Conservation (phyloP, 306 rosid genomes). For the Cicer judaicum region DNA sequence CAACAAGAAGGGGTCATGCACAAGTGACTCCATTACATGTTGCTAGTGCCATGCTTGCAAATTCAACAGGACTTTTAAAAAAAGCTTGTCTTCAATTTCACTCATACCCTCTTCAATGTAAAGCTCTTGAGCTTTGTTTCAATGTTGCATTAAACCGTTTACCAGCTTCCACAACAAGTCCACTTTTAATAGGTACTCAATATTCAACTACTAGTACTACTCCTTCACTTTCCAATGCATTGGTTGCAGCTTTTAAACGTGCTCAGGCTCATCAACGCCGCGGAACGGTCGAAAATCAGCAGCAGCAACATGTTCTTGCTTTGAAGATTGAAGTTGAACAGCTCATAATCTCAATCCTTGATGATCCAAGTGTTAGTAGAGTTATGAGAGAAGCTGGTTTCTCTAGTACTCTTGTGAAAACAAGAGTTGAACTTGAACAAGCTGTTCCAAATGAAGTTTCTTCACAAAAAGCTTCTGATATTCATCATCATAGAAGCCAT, state of each 20-base stretch:
- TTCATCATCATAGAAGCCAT: slow-evolving; percentile 15
- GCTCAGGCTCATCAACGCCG: slow-evolving; percentile 97
- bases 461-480: slow-evolving; percentile 46
- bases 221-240: slow-evolving; percentile 84
- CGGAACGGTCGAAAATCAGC: slow-evolving; percentile 82
- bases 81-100: slow-evolving; percentile 85
- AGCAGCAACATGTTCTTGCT: slow-evolving; percentile 80
- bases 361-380: slow-evolving; percentile 93
- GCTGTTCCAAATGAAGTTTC: slow-evolving; percentile 64
- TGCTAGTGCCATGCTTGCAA: slow-evolving; percentile 85
- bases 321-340: slow-evolving; percentile 83
- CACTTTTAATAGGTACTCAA: slow-evolving; percentile 65
- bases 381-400: slow-evolving; percentile 98
- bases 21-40: slow-evolving; percentile 98
- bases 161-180: slow-evolving; percentile 73
- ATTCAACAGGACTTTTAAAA: slow-evolving; percentile 69
- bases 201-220: slow-evolving; percentile 57
- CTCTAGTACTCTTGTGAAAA: slow-evolving; percentile 75
- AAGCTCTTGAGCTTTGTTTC: slow-evolving; percentile 92
- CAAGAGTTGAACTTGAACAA: slow-evolving; percentile 76
- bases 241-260: slow-evolving; percentile 90
- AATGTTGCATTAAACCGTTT: slow-evolving; percentile 90
- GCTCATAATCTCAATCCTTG: slow-evolving; percentile 79
- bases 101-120: slow-evolving; percentile 92
- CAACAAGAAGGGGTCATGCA: slow-evolving; percentile 83